Conservation (phyloP, 495 filamentous ascomycete genomes). For the Penicillium fimorum region DNA sequence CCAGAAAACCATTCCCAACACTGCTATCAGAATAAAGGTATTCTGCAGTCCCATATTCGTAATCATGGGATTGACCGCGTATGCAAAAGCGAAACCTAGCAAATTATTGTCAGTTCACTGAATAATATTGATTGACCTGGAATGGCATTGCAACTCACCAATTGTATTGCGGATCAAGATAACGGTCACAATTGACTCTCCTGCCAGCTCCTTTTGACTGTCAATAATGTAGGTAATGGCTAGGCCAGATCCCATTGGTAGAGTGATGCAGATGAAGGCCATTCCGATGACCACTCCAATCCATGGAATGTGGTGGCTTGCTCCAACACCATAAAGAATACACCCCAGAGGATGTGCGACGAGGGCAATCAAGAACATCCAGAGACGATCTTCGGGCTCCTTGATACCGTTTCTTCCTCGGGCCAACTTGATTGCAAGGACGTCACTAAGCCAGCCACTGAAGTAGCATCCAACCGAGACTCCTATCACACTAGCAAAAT, state of each 20-base stretch:
- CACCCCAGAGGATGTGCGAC: constrained; percentile 13
- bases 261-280: constrained; percentile 15
- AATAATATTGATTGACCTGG: neutral
- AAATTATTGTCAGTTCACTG: neutral
- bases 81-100: constrained; percentile 1
- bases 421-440: constrained; percentile 26
- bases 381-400: constrained; percentile 36
- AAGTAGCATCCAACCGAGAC: constrained; percentile 15
- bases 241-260: constrained; percentile 16
- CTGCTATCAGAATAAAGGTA: constrained; percentile 3
- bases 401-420: constrained; percentile 32
- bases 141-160: constrained; percentile 16
- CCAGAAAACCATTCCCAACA: constrained; percentile 2
- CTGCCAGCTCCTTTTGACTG: constrained; percentile 42
- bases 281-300: constrained; percentile 22
- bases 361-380: constrained; percentile 9
- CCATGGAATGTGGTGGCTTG: constrained; percentile 24
- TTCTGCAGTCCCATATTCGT: constrained; percentile 4
- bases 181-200: constrained; percentile 54
- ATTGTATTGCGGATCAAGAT: constrained; percentile 59
- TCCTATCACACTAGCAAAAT: constrained; percentile 19
- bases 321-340: constrained; percentile 22
- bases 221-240: constrained; percentile 28
- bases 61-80: constrained; percentile 4
- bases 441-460: constrained; percentile 20